Evolutionary conservation across 176 grass and related monocot genomes (phyloP).

Genomic region (Cocos nucifera): DNA sequence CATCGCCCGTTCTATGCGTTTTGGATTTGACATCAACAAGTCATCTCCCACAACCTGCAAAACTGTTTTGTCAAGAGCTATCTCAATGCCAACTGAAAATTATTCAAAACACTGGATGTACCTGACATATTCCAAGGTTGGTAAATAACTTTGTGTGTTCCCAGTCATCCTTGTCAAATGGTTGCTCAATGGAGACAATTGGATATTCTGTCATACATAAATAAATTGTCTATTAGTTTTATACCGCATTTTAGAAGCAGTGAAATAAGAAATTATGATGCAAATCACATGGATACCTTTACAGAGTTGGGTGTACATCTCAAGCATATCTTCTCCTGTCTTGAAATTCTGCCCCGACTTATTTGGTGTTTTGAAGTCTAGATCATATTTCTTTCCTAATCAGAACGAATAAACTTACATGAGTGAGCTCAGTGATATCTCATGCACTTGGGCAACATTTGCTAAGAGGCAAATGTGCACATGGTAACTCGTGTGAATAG

Average conservation of each 20-base stretch:
- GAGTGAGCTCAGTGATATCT: too few species aligned
- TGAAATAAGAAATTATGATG: too few species aligned
- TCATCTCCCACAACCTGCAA: slow-evolving; percentile 88
- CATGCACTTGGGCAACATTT: too few species aligned
- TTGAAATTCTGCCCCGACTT: slow-evolving; percentile 71
- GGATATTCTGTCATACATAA: slow-evolving; percentile 61
- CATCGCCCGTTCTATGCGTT: slow-evolving; percentile 75
- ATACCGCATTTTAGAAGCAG: too few species aligned
- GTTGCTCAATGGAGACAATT: slow-evolving; percentile 77
- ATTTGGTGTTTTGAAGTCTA: slow-evolving; percentile 66
- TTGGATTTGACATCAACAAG: slow-evolving; percentile 82
- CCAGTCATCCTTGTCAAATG: slow-evolving; percentile 98
- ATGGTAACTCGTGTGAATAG: too few species aligned
- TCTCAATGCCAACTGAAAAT: slow-evolving; percentile 9
- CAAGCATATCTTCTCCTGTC: slow-evolving; percentile 83
- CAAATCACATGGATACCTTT: slow-evolving; percentile 32
- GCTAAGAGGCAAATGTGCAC: too few species aligned
- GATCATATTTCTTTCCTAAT: slow-evolving; percentile 92
- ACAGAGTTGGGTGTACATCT: slow-evolving; percentile 82
- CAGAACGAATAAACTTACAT: slow-evolving; percentile 15
- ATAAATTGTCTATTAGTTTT: neutral
- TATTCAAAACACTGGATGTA: slow-evolving; percentile 20
- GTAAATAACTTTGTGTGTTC: slow-evolving; percentile 87
- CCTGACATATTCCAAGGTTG: slow-evolving; percentile 74
- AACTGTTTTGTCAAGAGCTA: slow-evolving; percentile 20